phyloP scores from a whole-genome alignment of 78 protist genomes.

The Neovahlkampfia damariscottae region DNA sequence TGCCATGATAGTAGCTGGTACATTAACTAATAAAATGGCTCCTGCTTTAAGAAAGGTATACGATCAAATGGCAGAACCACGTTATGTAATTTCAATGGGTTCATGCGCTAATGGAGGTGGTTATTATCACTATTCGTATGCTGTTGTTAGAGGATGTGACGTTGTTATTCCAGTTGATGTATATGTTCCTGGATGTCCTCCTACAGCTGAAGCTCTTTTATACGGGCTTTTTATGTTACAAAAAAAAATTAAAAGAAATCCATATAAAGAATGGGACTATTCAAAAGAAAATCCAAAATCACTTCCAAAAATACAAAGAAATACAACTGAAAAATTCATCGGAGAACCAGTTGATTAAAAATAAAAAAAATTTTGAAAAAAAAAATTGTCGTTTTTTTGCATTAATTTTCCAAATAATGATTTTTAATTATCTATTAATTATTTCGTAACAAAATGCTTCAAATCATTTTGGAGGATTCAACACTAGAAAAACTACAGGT shows the following conservation, averaged over 20 bases:
- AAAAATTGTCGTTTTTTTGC: no score
- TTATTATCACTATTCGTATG: constrained; percentile 89
- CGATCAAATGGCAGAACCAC: constrained; percentile 72
- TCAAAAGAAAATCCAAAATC: no score
- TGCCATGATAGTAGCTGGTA: constrained; percentile 90
- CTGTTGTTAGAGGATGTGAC: constrained; percentile 93
- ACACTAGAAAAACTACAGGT: no score
- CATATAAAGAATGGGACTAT: neutral
- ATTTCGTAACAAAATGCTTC: no score
- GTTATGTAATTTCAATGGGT: constrained; percentile 91
- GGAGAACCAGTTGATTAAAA: no score
- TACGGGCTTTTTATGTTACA: constrained; percentile 80
- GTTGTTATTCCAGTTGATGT: constrained; percentile 91
- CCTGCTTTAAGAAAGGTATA: constrained; percentile 86
- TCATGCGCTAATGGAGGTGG: constrained; percentile 96
- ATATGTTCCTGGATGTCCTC: constrained; percentile 97
- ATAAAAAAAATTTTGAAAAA: no score
- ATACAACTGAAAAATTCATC: no score
- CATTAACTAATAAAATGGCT: constrained; percentile 95
- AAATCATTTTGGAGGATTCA: no score
- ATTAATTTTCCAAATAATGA: no score
- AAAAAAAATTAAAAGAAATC: constrained; percentile 65
- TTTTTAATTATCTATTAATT: no score
- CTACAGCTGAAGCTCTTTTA: constrained; percentile 91
- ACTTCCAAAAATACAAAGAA: no score